phyloP scores from a whole-genome alignment of 352 stramenopile genomes.

The Elongisporangium prolatum region DNA sequence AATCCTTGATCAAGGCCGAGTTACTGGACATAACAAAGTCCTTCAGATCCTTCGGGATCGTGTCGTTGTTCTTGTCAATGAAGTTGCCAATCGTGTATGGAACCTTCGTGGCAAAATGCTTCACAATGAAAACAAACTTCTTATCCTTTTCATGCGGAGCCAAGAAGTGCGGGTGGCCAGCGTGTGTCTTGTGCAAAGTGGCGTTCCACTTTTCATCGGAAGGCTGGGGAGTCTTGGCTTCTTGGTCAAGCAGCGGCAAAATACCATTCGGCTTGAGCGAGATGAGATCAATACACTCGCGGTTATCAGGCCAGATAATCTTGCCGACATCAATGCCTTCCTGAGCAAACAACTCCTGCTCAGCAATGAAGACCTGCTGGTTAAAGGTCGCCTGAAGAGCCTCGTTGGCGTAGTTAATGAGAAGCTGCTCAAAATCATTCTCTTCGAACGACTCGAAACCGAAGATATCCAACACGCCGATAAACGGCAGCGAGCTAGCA shows the following conservation, averaged over 20 bases:
- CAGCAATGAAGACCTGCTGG: constrained; percentile 86
- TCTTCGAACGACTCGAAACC: constrained; percentile 95
- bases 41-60: constrained; percentile 88
- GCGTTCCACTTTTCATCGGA: constrained; percentile 86
- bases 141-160: constrained; percentile 83
- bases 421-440: constrained; percentile 90
- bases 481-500: constrained; percentile 71
- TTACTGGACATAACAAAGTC: constrained; percentile 85
- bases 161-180: constrained; percentile 66
- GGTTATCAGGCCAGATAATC: constrained; percentile 81
- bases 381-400: constrained; percentile 87
- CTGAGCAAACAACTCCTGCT: constrained; percentile 72
- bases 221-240: constrained; percentile 76
- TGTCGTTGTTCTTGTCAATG: constrained; percentile 97
- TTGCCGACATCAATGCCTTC: constrained; percentile 84
- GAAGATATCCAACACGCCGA: constrained; percentile 97
- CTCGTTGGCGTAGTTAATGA: constrained; percentile 91
- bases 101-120: constrained; percentile 95
- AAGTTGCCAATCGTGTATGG: constrained; percentile 95
- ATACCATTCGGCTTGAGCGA: constrained; percentile 78
- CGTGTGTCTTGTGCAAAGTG: constrained; percentile 76
- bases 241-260: constrained; percentile 71
- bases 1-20: constrained; percentile 69
- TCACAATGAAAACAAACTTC: constrained; percentile 94
- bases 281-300: constrained; percentile 84